phyloP scores from a whole-genome alignment of 1,284 basidiomycete genomes.

The Malassezia arunalokei region DNA sequence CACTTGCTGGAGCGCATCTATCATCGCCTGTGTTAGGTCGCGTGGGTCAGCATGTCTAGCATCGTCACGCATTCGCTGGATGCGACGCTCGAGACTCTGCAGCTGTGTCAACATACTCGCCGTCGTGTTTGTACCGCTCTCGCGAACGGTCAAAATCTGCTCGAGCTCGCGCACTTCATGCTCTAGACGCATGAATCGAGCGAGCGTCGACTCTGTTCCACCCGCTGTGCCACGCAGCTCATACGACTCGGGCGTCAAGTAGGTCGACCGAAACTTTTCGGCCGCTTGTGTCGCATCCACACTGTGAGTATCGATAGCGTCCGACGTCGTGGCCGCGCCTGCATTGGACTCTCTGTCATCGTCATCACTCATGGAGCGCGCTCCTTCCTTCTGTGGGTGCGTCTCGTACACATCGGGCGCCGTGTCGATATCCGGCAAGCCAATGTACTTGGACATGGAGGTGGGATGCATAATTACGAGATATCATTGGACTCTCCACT shows the following conservation, averaged over 20 bases:
- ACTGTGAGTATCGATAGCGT: not conserved
- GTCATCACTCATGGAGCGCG: not conserved
- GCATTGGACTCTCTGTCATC: not conserved
- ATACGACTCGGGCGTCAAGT: not conserved
- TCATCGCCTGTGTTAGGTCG: not conserved
- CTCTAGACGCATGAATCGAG: slow-evolving; percentile 9
- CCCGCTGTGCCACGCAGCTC: not conserved
- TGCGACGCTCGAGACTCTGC: not conserved
- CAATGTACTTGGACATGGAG: slow-evolving; percentile 19
- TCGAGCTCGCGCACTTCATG: not conserved
- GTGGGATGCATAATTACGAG: not conserved
- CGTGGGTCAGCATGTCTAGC: not conserved
- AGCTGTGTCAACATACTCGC: not conserved
- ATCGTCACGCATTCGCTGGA: not conserved
- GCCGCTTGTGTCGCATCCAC: not conserved
- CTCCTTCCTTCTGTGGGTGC: not conserved
- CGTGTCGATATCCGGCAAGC: slow-evolving; percentile 19
- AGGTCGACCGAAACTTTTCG: not conserved
- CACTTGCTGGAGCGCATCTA: not conserved
- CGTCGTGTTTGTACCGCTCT: not conserved
- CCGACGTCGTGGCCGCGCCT: not conserved
- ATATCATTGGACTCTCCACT: too few relatives aligned
- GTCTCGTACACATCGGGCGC: slow-evolving; percentile 16
- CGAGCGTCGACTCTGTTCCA: not conserved
- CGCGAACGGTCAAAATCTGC: not conserved